A percentile compares a stretch with the other conserved stretches of the same genome.
These are phyloP conservation scores for Excoecaria agallocha DNA, from an alignment of 345 rosid species.

Conservation along the genomic window DNA sequence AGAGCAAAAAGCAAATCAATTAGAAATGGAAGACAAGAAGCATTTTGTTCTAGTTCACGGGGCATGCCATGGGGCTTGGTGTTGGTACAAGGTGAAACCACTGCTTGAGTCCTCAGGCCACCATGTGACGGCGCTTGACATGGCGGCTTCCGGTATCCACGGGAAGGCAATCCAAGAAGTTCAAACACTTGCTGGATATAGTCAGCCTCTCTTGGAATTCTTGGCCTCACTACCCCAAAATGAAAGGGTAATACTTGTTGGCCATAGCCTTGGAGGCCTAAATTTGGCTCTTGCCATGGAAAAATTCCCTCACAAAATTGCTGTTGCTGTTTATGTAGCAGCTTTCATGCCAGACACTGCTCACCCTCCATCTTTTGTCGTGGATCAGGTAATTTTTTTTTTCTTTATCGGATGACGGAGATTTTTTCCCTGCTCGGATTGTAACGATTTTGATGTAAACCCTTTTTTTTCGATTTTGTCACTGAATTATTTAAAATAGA, in stretches of 20 bases:
- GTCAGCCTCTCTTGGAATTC: conserved; percentile 22
- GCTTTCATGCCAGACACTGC: conserved; percentile 29
- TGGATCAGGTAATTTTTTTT: conserved; percentile 17
- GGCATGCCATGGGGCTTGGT: conserved; percentile 45
- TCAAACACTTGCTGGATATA: conserved; percentile 18
- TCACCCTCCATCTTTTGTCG: conserved; percentile 4
- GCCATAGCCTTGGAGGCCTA: conserved; percentile 37
- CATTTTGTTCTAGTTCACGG: conserved; percentile 50
- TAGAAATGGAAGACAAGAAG: neutral
- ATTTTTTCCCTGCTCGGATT: neutral
- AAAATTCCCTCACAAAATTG: conserved; percentile 22
- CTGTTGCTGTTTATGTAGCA: conserved; percentile 23
- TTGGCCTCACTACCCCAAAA: conserved; percentile 13
- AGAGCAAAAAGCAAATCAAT: neutral
- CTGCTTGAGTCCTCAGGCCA: conserved; percentile 35
- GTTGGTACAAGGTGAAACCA: conserved; percentile 42
- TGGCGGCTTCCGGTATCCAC: conserved; percentile 38
- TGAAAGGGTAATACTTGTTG: conserved; percentile 34
- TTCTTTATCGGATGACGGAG: neutral
- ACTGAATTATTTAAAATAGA: no score
- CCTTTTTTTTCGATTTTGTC: no score
- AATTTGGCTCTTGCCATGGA: conserved; percentile 34
- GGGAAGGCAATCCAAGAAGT: conserved; percentile 23
- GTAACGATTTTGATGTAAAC: neutral
- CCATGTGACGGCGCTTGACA: conserved; percentile 37